phyloP scores from a whole-genome alignment of 805 yeast genomes.

The Yarrowia hollandica region DNA sequence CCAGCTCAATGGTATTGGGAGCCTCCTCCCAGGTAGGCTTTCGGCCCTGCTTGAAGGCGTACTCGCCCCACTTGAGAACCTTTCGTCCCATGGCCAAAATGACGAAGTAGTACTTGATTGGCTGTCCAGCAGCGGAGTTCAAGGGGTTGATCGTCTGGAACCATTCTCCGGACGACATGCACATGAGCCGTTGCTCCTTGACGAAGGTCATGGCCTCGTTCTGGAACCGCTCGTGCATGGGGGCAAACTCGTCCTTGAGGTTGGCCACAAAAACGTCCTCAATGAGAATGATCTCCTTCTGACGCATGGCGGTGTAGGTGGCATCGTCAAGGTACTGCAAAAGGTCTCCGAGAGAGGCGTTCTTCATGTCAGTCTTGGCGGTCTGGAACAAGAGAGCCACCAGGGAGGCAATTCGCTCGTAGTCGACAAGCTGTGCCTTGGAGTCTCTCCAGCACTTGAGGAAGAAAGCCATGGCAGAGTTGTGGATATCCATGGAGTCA shows the following conservation, averaged over 20 bases:
- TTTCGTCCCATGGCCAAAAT: conserved; percentile 66
- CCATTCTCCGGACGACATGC: conserved; percentile 78
- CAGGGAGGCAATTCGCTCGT: conserved; percentile 51
- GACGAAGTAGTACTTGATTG: conserved; percentile 48
- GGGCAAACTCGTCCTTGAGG: conserved; percentile 17
- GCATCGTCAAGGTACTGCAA: conserved; percentile 47
- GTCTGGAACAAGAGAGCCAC: conserved; percentile 44
- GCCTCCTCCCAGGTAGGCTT: conserved; percentile 53
- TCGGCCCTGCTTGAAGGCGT: conserved; percentile 47
- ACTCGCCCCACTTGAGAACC: conserved; percentile 61
- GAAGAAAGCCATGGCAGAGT: conserved; percentile 30
- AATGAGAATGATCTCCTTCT: conserved; percentile 50
- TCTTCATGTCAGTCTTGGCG: conserved; percentile 32
- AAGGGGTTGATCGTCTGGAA: conserved; percentile 49
- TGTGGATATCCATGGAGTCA: conserved; percentile 15
- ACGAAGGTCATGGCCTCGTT: conserved; percentile 69
- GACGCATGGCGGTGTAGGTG: conserved; percentile 54
- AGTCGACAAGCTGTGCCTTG: conserved; percentile 53
- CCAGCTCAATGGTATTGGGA: conserved; percentile 35
- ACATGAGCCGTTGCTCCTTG: conserved; percentile 69
- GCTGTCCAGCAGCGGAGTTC: neutral
- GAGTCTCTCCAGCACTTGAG: conserved; percentile 36
- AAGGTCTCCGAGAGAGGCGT: conserved; percentile 47
- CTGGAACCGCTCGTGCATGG: conserved; percentile 52
- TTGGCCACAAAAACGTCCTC: conserved; percentile 31